Base-by-base conservation (phyloP, 2,329 filamentous ascomycete genomes). In the Kalaharituber pfeilii region DNA sequence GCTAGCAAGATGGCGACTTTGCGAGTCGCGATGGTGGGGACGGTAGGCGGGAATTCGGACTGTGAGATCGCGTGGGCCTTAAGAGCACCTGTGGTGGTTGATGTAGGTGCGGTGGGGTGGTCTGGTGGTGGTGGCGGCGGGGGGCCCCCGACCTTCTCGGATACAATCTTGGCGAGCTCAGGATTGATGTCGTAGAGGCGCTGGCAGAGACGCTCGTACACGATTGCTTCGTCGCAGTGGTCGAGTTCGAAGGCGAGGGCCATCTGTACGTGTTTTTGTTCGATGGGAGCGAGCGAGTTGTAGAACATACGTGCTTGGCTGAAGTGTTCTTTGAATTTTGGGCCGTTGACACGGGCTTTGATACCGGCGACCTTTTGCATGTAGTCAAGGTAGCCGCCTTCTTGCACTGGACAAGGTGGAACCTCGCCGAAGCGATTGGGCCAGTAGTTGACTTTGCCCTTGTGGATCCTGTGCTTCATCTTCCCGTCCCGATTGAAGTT, bases 231-330 rank as follows among this genome's bases (percentile, higher is more conserved):
- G 22, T 89, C 83, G 65, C 85, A 91, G 67, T 89, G 84, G 64
- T 87, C 83, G 1, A 91, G 71, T 68, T 86, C 82, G 63, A 86
- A 86, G 2, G 72, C 71, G 9, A 85, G 72, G 0, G 82, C 78
- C 30, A 70, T 71, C 26, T 71, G 69, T 15, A 83, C 67, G 65
- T 86, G 82, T 11, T 65, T 63, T 68, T 83, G 79, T 67, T 89
- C 85, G 2, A 78, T 70, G 0, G 73, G 69, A 0, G 78, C 77
- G 60, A 89, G 68, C 15, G 82, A 87, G 71, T 89, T 89, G 71
- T 80, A 89, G 71, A 91, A 91, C 1, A 89, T 71, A 65, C 88
- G 83, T 0, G 85, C 84, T 66, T 91, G 85, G 50, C 76, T 80
- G 68, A 77, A 78, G 65, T 89, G 83, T 58, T 91, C 84, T 59